phyloP scores from a whole-genome alignment of 2,329 filamentous ascomycete genomes.

The Biscogniauxia sp. region DNA sequence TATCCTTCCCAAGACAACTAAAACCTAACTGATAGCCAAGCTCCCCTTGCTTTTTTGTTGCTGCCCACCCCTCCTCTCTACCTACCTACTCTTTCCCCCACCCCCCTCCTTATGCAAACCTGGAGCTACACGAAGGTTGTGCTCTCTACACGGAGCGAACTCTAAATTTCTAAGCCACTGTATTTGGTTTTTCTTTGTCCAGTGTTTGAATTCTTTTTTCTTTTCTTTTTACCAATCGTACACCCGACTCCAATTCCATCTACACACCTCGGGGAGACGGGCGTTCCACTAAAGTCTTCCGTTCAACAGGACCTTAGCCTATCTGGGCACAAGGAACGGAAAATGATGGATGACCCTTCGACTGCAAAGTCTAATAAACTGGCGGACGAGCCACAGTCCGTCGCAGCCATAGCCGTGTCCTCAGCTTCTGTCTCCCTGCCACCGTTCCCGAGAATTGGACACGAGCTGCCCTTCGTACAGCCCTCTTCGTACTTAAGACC shows the following conservation, averaged over 20 bases:
- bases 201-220: conserved; percentile 8
- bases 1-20: no score
- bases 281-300: conserved; percentile 19
- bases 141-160: neutral
- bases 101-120: neutral
- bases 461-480: conserved; percentile 57
- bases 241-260: conserved; percentile 13
- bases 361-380: conserved; percentile 19
- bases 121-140: neutral
- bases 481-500: conserved; percentile 58
- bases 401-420: conserved; percentile 17
- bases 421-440: conserved; percentile 16
- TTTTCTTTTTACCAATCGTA: conserved; percentile 3
- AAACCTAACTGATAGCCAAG: neutral
- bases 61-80: neutral
- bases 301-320: conserved; percentile 3
- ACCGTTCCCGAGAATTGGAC: conserved; percentile 35
- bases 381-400: conserved; percentile 25
- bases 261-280: conserved; percentile 19
- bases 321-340: neutral
- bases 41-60: neutral
- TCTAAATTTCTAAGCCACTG: no score
- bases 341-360: conserved; percentile 26
- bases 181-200: neutral
- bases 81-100: neutral